Base-by-base conservation (phyloP, 768 basidiomycete genomes). In the Leccinum fibrillosum region DNA sequence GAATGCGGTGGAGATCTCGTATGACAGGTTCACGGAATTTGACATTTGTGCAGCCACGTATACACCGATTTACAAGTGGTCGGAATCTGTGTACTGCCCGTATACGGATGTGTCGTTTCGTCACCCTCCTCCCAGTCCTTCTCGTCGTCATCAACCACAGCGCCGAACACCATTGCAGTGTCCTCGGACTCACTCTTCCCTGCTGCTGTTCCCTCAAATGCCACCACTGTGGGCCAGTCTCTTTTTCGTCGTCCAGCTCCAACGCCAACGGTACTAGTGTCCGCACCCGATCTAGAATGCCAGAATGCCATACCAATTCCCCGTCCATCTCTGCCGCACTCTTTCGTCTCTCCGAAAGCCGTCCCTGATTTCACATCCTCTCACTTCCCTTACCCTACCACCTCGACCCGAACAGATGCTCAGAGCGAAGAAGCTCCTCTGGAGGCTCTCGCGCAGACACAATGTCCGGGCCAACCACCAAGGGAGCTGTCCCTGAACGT, bases 21-120 rank as follows among this genome's bases (percentile, higher is more conserved):
- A 97, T 66, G 96, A 99, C 75, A 90, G 96, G 68, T 91, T 90
- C 70, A 93, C 90, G n/a, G 84, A 92, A 55, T 98, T 99, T 74
- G 93, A 95, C 61, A 85, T 98, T 62, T 99, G 97, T 72, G 93
- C 89, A 12, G 94, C 86, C 39, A 89, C 86, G 63, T 91, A 87
- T 68, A 90, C 90, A 21, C 94, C 95, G 47, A 98, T 99, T 69
- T 97, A 94, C 82, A 89, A 89, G 72, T 94, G 94, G 28, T 89
- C 91, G 49, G 85, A 89, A 2, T 80, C 83, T 2, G 88, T 94
- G 28, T 84, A 85, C 55, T 92, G 92, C 69, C 91, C 94, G 15
- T 95, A 93, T 69, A 95, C 93, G 13, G 88, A 94, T 53, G 92
- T 93, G 30, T 81, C 86, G 56, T 99, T 89, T 25, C 25, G 25